phyloP scores from a whole-genome alignment of 495 filamentous ascomycete genomes.

The Xylaria nigripes region DNA sequence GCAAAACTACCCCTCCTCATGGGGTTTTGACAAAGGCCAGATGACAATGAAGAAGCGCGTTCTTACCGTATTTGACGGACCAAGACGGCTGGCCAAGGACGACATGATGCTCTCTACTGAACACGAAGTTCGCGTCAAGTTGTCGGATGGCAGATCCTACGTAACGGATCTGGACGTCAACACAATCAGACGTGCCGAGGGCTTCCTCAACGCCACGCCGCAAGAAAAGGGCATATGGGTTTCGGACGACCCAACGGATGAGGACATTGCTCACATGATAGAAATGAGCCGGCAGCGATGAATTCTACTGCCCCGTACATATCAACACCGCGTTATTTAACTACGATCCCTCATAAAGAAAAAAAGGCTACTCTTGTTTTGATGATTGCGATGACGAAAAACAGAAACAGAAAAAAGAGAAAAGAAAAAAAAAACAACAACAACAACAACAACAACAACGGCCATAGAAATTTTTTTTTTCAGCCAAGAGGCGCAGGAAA shows the following conservation, averaged over 20 bases:
- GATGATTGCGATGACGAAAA: slow-evolving; percentile 8
- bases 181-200: slow-evolving; percentile 79
- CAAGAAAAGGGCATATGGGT: slow-evolving; percentile 82
- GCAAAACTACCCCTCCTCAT: slow-evolving; percentile 83
- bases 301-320: neutral
- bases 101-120: slow-evolving; percentile 98
- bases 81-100: slow-evolving; percentile 84
- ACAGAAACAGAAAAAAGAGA: no score
- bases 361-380: neutral
- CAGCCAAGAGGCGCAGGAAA: neutral
- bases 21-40: slow-evolving; percentile 82
- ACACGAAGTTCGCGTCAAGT: slow-evolving; percentile 81
- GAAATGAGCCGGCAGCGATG: slow-evolving; percentile 21
- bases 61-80: slow-evolving; percentile 85
- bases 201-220: slow-evolving; percentile 63
- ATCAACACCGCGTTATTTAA: neutral
- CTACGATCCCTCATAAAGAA: neutral
- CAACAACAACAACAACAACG: neutral
- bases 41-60: slow-evolving; percentile 98
- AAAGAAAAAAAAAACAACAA: no score
- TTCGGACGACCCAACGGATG: slow-evolving; percentile 43
- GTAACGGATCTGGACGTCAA: slow-evolving; percentile 91
- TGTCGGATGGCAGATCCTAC: slow-evolving; percentile 63
- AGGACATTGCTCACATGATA: slow-evolving; percentile 38
- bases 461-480: slow-evolving; percentile 6